Evolutionary conservation across 208 protist genomes (phyloP), one percentile per base, ranked within the genome.

Genomic region (Leptomonas pyrrhocoris): DNA sequence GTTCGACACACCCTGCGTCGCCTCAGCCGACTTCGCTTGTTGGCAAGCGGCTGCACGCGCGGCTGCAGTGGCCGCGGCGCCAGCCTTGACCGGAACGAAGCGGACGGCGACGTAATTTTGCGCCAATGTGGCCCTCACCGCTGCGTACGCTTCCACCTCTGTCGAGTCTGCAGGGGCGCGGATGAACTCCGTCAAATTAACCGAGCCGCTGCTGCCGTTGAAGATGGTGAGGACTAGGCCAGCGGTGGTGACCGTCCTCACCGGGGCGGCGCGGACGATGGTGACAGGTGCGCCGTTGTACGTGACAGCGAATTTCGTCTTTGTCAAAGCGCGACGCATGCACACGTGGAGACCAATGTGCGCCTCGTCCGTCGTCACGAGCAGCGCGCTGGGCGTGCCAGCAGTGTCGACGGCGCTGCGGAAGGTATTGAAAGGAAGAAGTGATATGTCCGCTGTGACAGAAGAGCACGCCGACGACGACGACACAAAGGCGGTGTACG

Each of bases 401-500:
- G 48, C 16, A 11, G 60, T 58, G 43, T 80, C 51, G 55, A 58
- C 61, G 54, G 28, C 54, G 38, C 21, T 63, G 40, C 30, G 27
- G 50, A 77, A 76, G 7, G 59, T 77, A 54, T 77, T 85, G 54
- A 78, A 9, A 40, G 73, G 66, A 23, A 59, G 43, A 46, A 81
- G 74, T 36, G 59, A 67, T 21, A 79, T 65, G 28, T 34, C 43
- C 25, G 45, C 56, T 51, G n/a, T 46, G 19, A 40, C 50, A 15
- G 71, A 73, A 55, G 51, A 49, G 72, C 85, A 91, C 40, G 79
- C 38, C 23, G 69, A 36, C 23, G 68, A 77, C n/a, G 62, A 42
- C 0, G 86, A 84, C 40, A 85, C 64, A 51, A 83, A 89, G 49
- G 83, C 81, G 9, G 48, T 70, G 61, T 82, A 84, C 16, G 18